Percentiles rank a stretch among this genome's conserved stretches.
Evolutionary conservation across 495 filamentous ascomycete genomes (phyloP).

Genomic region (Penicillium manginii): DNA sequence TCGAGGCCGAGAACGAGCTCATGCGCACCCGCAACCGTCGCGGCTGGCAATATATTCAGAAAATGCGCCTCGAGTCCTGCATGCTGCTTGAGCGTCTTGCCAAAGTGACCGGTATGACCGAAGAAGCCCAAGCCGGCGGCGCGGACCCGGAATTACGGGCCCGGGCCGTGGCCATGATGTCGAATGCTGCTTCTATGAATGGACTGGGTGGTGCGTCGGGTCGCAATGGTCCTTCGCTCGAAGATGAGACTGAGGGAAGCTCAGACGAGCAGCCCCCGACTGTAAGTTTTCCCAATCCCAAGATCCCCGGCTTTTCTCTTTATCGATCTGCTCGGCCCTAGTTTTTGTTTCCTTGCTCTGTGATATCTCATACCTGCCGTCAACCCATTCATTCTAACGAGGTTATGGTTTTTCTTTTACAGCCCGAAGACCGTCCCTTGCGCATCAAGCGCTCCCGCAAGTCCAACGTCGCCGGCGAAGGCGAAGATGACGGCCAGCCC

Average conservation of each 20-base stretch:
- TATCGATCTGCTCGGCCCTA: neutral
- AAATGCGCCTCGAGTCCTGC: conserved; percentile 87
- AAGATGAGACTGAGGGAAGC: conserved; percentile 54
- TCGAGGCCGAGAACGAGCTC: conserved; percentile 85
- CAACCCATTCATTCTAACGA: too few relatives aligned
- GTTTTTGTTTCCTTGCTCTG: too few relatives aligned
- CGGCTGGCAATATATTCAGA: conserved; percentile 78
- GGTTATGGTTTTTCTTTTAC: neutral
- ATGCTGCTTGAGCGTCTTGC: conserved; percentile 88
- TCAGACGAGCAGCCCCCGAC: conserved; percentile 53
- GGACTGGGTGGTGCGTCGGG: conserved; percentile 24
- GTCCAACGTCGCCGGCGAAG: conserved; percentile 36
- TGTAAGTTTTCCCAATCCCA: conserved; percentile 30
- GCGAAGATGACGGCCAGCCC: conserved; percentile 23
- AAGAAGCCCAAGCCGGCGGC: conserved; percentile 43
- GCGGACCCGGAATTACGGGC: conserved; percentile 42
- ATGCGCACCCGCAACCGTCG: conserved; percentile 78
- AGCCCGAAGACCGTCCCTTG: conserved; percentile 91
- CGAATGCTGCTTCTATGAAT: conserved; percentile 30
- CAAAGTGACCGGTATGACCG: conserved; percentile 77
- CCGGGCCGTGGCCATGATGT: conserved; percentile 40
- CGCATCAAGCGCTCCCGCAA: conserved; percentile 80
- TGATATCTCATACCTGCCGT: too few relatives aligned
- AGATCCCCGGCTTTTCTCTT: neutral
- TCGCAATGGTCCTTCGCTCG: conserved; percentile 34